These are phyloP conservation scores for Talaromyces funiculosus DNA, from an alignment of 2,329 filamentous ascomycete species.

Conservation along the genomic window DNA sequence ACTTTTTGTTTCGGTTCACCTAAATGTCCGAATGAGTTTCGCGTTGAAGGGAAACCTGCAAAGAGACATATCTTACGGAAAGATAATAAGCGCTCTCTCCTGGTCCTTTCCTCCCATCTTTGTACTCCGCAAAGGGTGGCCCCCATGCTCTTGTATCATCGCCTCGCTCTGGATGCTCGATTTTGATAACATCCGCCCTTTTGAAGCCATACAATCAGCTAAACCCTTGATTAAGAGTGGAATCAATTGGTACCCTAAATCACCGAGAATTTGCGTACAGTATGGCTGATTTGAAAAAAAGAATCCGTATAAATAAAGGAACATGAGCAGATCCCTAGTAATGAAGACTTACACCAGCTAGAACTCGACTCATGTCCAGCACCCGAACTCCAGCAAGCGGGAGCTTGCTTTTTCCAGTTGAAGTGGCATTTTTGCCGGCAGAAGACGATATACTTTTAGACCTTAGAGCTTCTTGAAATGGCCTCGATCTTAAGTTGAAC, in stretches of 20 bases:
- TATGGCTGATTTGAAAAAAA: neutral
- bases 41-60: neutral
- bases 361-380: conserved; percentile 6
- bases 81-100: conserved; percentile 96
- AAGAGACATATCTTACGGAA: conserved; percentile 54
- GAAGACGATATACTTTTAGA: neutral
- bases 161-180: conserved; percentile 85
- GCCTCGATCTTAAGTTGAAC: too few species aligned
- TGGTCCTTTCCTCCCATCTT: conserved; percentile 55
- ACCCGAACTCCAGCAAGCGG: conserved; percentile 1
- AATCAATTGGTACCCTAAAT: conserved; percentile 1
- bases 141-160: conserved; percentile 97
- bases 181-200: conserved; percentile 93
- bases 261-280: conserved; percentile 13
- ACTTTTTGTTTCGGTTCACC: conserved; percentile 98
- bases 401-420: neutral
- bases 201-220: neutral
- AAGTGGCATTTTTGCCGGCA: neutral
- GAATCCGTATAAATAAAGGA: neutral
- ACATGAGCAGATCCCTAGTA: neutral
- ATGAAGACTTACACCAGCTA: conserved; percentile 5
- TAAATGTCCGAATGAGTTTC: conserved; percentile 30
- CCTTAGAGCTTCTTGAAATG: too few species aligned
- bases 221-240: conserved; percentile 12
- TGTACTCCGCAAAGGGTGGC: conserved; percentile 82